Conservation (phyloP, 305 asterid species). For the Withania somnifera region DNA sequence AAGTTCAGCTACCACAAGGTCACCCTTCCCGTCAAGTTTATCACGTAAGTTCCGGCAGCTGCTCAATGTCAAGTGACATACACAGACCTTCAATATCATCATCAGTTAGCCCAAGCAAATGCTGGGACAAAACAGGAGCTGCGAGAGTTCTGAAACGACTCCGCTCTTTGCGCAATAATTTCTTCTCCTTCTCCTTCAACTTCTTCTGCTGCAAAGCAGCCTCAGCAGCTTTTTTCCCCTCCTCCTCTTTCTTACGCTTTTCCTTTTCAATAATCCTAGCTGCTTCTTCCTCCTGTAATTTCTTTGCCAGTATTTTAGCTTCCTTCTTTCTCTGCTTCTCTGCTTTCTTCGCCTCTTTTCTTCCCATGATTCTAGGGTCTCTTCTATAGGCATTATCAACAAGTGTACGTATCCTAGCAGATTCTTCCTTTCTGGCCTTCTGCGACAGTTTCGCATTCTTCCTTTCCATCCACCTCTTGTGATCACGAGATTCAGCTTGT, state of each 20-base stretch:
- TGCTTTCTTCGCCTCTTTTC: constrained; percentile 77
- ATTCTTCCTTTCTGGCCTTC: constrained; percentile 90
- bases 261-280: constrained; percentile 71
- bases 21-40: constrained; percentile 53
- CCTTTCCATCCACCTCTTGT: constrained; percentile 96
- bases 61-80: constrained; percentile 58
- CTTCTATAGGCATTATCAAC: constrained; percentile 87
- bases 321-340: constrained; percentile 90
- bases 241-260: constrained; percentile 64
- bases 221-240: constrained; percentile 70
- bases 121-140: constrained; percentile 37
- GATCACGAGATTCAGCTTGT: constrained; percentile 96
- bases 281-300: constrained; percentile 81
- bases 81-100: constrained; percentile 70
- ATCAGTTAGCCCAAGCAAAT: constrained; percentile 39
- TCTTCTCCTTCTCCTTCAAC: constrained; percentile 72
- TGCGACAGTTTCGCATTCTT: constrained; percentile 87
- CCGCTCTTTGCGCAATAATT: constrained; percentile 76
- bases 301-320: constrained; percentile 78
- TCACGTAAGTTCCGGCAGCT: constrained; percentile 57
- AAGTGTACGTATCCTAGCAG: constrained; percentile 64
- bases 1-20: constrained; percentile 39
- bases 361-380: constrained; percentile 74
- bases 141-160: constrained; percentile 68
- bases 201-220: constrained; percentile 75